Base-by-base conservation (phyloP, 257 asterid genomes). In the Eucommia ulmoides region DNA sequence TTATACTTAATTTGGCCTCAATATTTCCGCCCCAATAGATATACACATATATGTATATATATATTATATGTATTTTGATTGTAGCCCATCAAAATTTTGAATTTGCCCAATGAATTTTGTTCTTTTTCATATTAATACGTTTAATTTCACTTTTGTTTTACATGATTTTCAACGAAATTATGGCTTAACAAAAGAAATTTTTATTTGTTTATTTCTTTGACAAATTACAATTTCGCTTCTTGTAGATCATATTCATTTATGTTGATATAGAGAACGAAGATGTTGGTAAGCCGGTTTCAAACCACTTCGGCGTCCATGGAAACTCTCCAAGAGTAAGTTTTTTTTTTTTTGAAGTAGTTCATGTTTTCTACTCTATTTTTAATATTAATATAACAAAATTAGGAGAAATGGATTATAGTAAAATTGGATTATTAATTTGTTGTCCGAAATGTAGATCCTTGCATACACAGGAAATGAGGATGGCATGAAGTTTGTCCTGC, bases 241-340 rank as follows among this genome's bases (percentile, higher is more conserved):
- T 75, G 79, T 80, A 86, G 96, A 81, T 91, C 60, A 24, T 82
- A 53, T 91, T 83, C 54, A 87, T 91, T 14, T 55, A 68, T 44
- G 84, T 86, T 74, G 77, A 81, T 58, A 46, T 70, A 68, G 93
- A 76, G 70, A 69, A 86, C 67, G 89, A 87, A 45, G 96, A 83
- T 58, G 78, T 65, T 38, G 98, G 96, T 63, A 79, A 57, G 69
- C 95, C 96, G 1, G 95, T 91, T 33, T 93, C 96, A 22, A 78
- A 83, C 53, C 86, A 74, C 67, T 86, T 86, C 71, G 94, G 99
- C 51, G 64, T 83, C 50, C 63, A 75, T 17, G 93, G 83, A 65
- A 76, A 81, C 65, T 61, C 73, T 65, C 76, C 95, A 49, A 74
- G 72, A 58, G 99, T 91, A 70, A 63, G 49, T 49, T 41, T 55